These are phyloP conservation scores for Tolypocladium paradoxum DNA, from an alignment of 2,329 filamentous ascomycete genomes.

Conservation along the genomic window DNA sequence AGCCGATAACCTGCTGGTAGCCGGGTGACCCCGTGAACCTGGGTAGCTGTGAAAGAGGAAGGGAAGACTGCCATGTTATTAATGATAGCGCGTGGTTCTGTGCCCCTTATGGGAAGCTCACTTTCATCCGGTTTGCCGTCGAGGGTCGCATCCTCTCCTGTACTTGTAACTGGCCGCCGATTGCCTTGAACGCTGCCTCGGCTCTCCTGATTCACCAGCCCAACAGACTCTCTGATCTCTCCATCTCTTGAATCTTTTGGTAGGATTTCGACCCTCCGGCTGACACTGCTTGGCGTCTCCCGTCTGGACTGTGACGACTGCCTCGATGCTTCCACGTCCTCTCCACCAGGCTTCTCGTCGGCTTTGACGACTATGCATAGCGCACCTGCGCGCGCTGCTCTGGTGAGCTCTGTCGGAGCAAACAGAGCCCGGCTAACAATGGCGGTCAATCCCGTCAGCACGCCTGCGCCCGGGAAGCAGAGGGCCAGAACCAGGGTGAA, in stretches of 20 bases:
- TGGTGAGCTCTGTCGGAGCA: constrained; percentile 3
- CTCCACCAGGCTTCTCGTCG: neutral
- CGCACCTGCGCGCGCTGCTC: constrained; percentile 3
- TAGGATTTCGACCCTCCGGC: too few species aligned
- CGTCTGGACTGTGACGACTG: too few species aligned
- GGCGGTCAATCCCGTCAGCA: constrained; percentile 1
- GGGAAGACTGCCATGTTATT: neutral
- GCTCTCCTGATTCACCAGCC: too few species aligned
- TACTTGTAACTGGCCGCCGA: too few species aligned
- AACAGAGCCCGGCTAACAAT: constrained; percentile 6
- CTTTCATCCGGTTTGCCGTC: neutral
- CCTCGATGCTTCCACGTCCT: neutral
- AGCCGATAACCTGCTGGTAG: constrained; percentile 1
- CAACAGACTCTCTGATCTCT: too few species aligned
- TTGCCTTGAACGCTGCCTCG: too few species aligned
- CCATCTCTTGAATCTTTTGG: too few species aligned
- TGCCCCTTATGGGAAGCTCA: neutral
- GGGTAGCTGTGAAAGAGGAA: neutral
- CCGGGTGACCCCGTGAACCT: neutral
- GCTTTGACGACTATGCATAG: constrained; percentile 2
- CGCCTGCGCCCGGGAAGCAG: constrained; percentile 2
- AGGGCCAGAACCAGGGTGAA: constrained; percentile 1
- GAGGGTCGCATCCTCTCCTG: neutral
- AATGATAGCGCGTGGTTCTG: neutral
- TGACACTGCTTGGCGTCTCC: neutral